Base-by-base conservation (phyloP, 1,284 basidiomycete species). In the Sporisorium sorghi region DNA sequence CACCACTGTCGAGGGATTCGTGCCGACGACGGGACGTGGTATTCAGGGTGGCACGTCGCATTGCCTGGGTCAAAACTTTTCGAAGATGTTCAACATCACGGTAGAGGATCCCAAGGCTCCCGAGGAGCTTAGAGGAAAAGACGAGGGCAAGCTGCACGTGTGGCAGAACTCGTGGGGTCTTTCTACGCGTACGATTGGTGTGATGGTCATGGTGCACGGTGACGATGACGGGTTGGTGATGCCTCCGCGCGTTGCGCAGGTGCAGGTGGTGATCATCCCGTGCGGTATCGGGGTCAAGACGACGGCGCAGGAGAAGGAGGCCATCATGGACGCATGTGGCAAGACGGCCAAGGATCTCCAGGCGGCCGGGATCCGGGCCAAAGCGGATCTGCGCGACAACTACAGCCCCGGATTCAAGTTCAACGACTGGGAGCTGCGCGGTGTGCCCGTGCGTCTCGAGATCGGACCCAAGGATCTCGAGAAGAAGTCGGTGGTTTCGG, bases 131-230 rank as follows among this genome's bases (percentile, higher is more conserved):
- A 69, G 79, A 7, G 83, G 83, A 12, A 84, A 72, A 49, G 63
- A 68, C 14, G 80, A 83, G 60, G 83, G 81, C 37, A 76, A 93
- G 93, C 87, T 86, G 89, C 91, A 91, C 79, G 94, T 94, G 17
- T 98, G 93, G 94, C 96, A 99, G 86, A 99, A 98, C 87, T 95
- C 93, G 54, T 99, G 96, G 97, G 97, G 97, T 83, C 87, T 99
- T 48, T 94, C 92, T 51, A 99, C 97, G n/a, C 89, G 96, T 62
- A 90, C 92, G 37, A 94, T 99, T 79, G 96, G 96, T 85, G 93
- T 98, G 66, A 97, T 97, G 94, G 95, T 98, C 82, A 99, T 99
- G 96, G 90, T 94, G 11, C 97, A 99, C 85, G 96, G 96, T 55
- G 97, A 99, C 86, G 93, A 99, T 85, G 93, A 97, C 84, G 96